phyloP scores from a whole-genome alignment of 139 green algal species.

The Limnomonas spitsbergensis region DNA sequence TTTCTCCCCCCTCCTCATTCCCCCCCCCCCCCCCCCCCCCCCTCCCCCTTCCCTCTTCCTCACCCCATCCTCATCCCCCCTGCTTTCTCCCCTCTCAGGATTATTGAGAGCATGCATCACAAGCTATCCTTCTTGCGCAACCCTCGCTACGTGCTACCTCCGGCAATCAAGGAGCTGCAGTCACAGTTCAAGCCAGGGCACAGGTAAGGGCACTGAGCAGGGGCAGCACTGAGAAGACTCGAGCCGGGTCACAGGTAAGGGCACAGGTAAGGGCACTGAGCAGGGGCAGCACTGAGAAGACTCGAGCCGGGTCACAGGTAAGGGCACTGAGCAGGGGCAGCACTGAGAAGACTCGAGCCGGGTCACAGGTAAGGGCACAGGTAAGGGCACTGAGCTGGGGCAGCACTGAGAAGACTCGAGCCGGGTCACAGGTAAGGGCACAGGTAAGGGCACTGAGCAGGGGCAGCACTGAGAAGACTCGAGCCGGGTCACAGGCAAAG shows the following conservation, averaged over 20 bases:
- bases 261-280: no score
- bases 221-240: neutral
- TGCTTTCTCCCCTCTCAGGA: conserved; percentile 36
- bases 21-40: no score
- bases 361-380: conserved; percentile 15
- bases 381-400: neutral
- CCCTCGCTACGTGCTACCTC: conserved; percentile 50
- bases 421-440: no score
- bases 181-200: conserved; percentile 22
- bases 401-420: neutral
- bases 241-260: no score
- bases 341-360: conserved; percentile 27
- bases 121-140: conserved; percentile 69
- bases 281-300: no score
- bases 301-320: no score
- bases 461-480: no score
- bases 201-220: neutral
- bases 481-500: no score
- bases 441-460: no score
- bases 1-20: no score
- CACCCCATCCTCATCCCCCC: neutral
- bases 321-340: no score
- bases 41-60: no score
- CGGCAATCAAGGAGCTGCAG: conserved; percentile 31
- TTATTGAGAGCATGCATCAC: conserved; percentile 64